Evolutionary conservation across 225 moss, liverwort and hornwort species (phyloP).

Genomic region (Pseudoscleropodium purum): DNA sequence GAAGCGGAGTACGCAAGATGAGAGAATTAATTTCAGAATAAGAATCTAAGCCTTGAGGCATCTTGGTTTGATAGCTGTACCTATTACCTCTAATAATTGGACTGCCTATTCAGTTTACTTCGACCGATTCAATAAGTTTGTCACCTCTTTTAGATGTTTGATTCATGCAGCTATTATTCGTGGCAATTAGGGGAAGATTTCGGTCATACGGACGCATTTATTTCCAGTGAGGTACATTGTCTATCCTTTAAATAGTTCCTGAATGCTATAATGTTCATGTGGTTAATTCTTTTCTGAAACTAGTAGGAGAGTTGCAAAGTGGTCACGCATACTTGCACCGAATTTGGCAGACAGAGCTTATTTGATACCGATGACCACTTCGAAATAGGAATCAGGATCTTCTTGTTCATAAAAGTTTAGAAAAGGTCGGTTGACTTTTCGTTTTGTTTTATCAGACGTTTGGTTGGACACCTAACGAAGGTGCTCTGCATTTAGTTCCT

Average conservation of each 20-base stretch:
- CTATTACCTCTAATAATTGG: neutral
- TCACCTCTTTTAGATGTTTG: neutral
- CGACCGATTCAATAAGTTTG: neutral
- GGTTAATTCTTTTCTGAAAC: neutral
- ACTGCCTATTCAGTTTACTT: neutral
- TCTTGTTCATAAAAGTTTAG: neutral
- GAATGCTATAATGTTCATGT: neutral
- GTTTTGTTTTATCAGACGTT: constrained; percentile 25
- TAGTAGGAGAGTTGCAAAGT: neutral
- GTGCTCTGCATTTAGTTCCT: constrained; percentile 79
- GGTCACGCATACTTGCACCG: neutral
- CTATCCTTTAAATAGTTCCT: neutral
- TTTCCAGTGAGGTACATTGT: constrained; percentile 37
- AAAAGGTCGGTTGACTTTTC: neutral
- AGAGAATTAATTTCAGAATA: neutral
- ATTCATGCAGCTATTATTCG: constrained; percentile 53
- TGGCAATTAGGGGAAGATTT: constrained; percentile 50
- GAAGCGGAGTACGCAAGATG: neutral
- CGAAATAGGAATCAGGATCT: neutral
- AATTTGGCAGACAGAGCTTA: neutral
- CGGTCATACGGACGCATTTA: constrained; percentile 30
- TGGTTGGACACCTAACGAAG: constrained; percentile 88
- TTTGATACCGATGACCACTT: neutral
- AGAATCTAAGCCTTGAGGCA: neutral
- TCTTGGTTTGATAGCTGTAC: neutral